These are phyloP conservation scores for Populus hybrid DNA, from an alignment of 441 rosid genomes.

Conservation along the genomic window DNA sequence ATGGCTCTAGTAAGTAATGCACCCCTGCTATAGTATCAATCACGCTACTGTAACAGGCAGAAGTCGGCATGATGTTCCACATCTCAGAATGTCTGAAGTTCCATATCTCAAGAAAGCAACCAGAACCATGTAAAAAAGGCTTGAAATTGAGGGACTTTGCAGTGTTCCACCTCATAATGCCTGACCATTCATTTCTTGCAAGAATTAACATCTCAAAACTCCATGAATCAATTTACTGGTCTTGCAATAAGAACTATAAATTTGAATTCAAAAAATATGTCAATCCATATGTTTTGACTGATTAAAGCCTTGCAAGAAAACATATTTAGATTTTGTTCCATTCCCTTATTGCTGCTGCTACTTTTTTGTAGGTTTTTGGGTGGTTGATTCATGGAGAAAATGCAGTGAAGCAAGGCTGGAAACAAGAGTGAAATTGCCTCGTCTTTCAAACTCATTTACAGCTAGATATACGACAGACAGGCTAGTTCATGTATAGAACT, in stretches of 20 bases:
- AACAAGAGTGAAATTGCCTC: neutral
- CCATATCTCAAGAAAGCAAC: too few species aligned
- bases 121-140: too few species aligned
- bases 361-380: neutral
- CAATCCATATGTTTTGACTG: neutral
- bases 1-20: constrained; percentile 55
- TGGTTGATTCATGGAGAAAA: neutral
- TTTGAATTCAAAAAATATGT: too few species aligned
- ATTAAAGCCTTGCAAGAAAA: too few species aligned
- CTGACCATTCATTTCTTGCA: too few species aligned
- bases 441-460: neutral
- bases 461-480: neutral
- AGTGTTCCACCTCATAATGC: too few species aligned
- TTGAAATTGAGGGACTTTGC: too few species aligned
- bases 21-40: neutral
- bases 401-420: neutral
- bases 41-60: neutral
- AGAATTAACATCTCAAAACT: too few species aligned
- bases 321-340: neutral
- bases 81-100: too few species aligned
- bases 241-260: too few species aligned
- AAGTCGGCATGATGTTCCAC: neutral
- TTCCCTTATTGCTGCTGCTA: neutral
- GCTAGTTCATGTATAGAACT: neutral
- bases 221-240: too few species aligned